Evolutionary conservation across 1,139 yeast species (phyloP), one percentile per base, ranked within the genome.

Genomic region (Fermentozyma sake): DNA sequence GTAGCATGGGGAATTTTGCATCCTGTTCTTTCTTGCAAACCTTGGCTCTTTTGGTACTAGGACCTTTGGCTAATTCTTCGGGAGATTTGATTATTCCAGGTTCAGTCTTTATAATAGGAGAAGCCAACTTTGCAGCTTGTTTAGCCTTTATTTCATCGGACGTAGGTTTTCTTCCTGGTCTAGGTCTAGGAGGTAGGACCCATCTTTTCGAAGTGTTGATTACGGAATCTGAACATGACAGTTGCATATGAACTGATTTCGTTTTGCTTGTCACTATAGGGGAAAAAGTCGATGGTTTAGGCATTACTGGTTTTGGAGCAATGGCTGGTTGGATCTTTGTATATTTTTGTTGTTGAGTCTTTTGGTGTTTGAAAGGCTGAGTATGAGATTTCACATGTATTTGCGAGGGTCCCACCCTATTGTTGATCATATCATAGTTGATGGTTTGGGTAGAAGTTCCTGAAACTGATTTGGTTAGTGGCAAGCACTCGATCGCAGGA

Each of bases 151-250:
- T 24, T 12, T 38, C 42, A 12, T 33, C 45, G 15, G 47, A 40
- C 5, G 44, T 50, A 5, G 75, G 74, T 41, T 69, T 68, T 28
- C 80, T 55, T 8, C 80, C 80, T 0, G 80, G 79, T 30, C 79
- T 61, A 2, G 82, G 81, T 29, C 82, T 53, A 2, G 82, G 82
- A 2, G 82, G 83, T 22, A 76, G 51, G 2, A 76, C 77, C 83
- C 83, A 76, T 38, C 68, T 65, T 36, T 71, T 72, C 20, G 76
- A 68, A 3, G 80, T 72, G 39, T 68, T 69, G 39, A 65, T 61
- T 29, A 55, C 55, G 21, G 54, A 46, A 22, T 54, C 52, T 31
- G 44, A 39, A 11, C 37, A 36, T 10, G 41, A 16, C 12, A 31
- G 16, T 26, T 30, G 39, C 29, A 42, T 33, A 31, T 15, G 44